Conservation (phyloP, 257 asterid species). For the Osmanthus fragrans region DNA sequence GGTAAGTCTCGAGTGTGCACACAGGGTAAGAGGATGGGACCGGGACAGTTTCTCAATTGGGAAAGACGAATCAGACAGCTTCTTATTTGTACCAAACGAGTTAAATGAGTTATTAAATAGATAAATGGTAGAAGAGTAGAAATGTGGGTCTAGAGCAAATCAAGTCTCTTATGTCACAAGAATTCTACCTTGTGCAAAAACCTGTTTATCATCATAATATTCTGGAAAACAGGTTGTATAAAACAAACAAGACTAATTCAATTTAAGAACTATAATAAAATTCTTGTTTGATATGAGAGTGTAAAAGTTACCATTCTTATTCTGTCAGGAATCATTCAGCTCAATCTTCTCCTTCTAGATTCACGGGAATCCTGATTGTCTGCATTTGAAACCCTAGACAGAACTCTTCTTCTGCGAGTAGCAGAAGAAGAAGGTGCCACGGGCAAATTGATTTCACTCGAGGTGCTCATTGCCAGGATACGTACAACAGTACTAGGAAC, state of each 20-base stretch:
- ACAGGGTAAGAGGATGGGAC: background rate
- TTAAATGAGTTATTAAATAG: too few species aligned
- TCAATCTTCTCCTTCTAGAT: slow-evolving; percentile 39
- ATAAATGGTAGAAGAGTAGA: background rate
- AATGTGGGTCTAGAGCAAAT: background rate
- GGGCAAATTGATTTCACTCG: slow-evolving; percentile 26
- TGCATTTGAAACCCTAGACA: slow-evolving; percentile 26
- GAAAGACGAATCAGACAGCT: background rate
- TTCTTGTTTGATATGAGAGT: background rate
- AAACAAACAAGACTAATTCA: background rate
- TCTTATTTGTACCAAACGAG: too few species aligned
- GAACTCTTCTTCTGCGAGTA: slow-evolving; percentile 30
- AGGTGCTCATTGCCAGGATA: slow-evolving; percentile 18
- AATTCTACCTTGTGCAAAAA: background rate
- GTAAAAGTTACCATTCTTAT: background rate
- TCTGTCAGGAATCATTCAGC: background rate
- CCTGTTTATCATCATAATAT: background rate
- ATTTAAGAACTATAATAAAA: background rate
- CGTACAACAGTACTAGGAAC: slow-evolving; percentile 33
- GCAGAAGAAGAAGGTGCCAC: slow-evolving; percentile 23
- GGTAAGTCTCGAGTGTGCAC: background rate
- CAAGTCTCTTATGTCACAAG: background rate
- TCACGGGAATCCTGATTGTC: slow-evolving; percentile 25
- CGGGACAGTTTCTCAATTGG: background rate
- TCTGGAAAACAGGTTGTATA: background rate